A percentile compares a stretch with the other conserved stretches of the same genome.
Conservation (phyloP, 139 green algal genomes). For the Parachlorella kessleri region DNA sequence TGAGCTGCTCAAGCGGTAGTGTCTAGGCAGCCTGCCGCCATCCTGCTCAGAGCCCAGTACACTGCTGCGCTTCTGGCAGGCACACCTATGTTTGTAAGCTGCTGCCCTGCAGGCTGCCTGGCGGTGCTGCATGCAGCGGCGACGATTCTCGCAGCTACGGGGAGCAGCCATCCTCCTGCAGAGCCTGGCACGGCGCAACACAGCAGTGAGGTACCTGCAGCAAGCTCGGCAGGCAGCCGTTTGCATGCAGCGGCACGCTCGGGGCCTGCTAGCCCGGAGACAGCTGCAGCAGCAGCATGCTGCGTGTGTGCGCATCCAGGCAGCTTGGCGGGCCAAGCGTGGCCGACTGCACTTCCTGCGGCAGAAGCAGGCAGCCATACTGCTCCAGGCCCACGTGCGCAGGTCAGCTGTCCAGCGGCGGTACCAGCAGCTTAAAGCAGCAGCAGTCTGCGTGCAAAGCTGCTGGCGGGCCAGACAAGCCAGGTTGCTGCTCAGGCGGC, state of each 20-base stretch:
- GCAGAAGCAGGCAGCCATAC: conserved; percentile 1
- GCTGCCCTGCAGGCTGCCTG: conserved; percentile 27
- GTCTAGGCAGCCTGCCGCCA: no score
- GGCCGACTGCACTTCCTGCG: no score
- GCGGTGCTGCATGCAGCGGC: conserved; percentile 2
- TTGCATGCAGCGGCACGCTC: conserved; percentile 19
- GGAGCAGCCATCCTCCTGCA: conserved; percentile 45
- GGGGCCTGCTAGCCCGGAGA: background rate
- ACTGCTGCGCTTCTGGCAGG: no score
- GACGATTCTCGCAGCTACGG: conserved; percentile 14
- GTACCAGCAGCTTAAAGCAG: conserved; percentile 13
- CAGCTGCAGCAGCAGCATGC: background rate
- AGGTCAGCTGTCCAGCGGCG: background rate
- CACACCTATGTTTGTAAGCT: background rate
- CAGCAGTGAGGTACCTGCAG: background rate
- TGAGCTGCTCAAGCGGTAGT: no score
- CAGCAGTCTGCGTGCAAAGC: conserved; percentile 22
- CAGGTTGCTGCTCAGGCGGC: conserved; percentile 19
- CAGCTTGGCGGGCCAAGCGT: background rate
- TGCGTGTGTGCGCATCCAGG: background rate
- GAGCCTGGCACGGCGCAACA: background rate
- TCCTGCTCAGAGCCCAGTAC: no score
- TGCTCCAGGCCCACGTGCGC: conserved; percentile 45
- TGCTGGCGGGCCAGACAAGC: conserved; percentile 27
- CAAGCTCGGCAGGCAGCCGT: background rate